A percentile compares a stretch with the other conserved stretches of the same genome.
phyloP scores from a whole-genome alignment of 352 stramenopile species.

The Aphanomyces astaci region DNA sequence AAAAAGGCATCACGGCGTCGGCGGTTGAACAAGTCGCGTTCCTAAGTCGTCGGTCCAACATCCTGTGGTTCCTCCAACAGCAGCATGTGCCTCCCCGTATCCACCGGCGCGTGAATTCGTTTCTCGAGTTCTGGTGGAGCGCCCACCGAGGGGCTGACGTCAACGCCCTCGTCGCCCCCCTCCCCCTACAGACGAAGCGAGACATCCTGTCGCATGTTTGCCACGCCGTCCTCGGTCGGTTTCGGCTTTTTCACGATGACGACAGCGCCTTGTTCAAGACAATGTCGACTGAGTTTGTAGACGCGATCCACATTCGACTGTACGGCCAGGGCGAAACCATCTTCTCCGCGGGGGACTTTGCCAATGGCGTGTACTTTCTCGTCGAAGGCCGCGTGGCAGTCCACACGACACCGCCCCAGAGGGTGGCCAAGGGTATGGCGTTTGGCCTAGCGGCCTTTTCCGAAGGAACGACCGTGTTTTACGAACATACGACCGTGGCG shows the following conservation, averaged over 20 bases:
- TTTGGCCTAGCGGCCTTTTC: conserved; percentile 25
- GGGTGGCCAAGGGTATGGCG: conserved; percentile 17
- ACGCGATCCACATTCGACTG: conserved; percentile 52
- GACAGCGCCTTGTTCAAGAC: neutral
- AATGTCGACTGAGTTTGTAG: conserved; percentile 33
- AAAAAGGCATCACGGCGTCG: conserved; percentile 63
- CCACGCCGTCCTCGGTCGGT: conserved; percentile 40
- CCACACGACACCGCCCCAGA: conserved; percentile 27
- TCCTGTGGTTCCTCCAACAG: conserved; percentile 56
- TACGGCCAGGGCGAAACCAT: conserved; percentile 9
- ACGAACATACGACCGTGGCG: neutral
- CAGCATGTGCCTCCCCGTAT: conserved; percentile 46
- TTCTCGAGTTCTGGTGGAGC: conserved; percentile 66
- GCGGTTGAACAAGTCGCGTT: conserved; percentile 64
- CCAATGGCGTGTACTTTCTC: neutral
- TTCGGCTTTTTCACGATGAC: conserved; percentile 35
- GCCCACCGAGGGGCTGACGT: conserved; percentile 52
- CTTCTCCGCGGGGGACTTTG: neutral
- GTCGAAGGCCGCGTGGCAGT: neutral
- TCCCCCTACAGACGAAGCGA: conserved; percentile 45
- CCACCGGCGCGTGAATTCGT: conserved; percentile 54
- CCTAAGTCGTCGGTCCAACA: conserved; percentile 39
- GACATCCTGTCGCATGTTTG: conserved; percentile 60
- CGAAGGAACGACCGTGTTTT: neutral
- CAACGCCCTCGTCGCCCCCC: conserved; percentile 39